phyloP scores from a whole-genome alignment of 225 moss, liverwort and hornwort genomes.

The Neckera pumila region DNA sequence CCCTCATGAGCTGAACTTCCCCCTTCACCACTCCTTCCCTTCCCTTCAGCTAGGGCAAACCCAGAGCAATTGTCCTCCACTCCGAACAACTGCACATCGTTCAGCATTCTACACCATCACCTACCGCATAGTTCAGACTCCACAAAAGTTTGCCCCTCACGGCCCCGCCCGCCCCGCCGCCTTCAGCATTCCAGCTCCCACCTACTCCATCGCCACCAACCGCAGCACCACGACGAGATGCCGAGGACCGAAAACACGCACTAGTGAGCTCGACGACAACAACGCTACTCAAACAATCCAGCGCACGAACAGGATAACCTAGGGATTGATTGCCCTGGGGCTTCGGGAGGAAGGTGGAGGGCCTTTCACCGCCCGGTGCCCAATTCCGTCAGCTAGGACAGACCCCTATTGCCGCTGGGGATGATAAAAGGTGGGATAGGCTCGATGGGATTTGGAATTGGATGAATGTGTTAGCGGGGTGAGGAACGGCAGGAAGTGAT shows the following conservation, averaged over 20 bases:
- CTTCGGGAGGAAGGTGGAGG: neutral
- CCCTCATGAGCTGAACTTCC: neutral
- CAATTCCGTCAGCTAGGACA: neutral
- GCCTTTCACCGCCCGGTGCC: neutral
- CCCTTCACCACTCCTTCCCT: neutral
- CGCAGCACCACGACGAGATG: neutral
- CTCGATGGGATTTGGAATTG: neutral
- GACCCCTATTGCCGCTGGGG: neutral
- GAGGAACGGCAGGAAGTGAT: neutral
- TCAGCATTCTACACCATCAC: neutral
- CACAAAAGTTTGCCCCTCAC: neutral
- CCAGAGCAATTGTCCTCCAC: neutral
- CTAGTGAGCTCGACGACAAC: neutral
- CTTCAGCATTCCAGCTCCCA: neutral
- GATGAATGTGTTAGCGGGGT: neutral
- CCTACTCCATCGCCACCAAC: neutral
- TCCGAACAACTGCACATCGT: neutral
- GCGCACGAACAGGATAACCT: neutral
- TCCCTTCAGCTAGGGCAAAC: neutral
- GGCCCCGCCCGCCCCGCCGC: neutral
- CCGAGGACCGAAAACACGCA: neutral
- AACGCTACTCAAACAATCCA: neutral
- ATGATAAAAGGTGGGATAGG: neutral
- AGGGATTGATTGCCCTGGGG: constrained; percentile 1
- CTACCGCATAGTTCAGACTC: neutral